Base-by-base conservation (phyloP, 2,329 filamentous ascomycete species). In the Aureobasidium sp. region DNA sequence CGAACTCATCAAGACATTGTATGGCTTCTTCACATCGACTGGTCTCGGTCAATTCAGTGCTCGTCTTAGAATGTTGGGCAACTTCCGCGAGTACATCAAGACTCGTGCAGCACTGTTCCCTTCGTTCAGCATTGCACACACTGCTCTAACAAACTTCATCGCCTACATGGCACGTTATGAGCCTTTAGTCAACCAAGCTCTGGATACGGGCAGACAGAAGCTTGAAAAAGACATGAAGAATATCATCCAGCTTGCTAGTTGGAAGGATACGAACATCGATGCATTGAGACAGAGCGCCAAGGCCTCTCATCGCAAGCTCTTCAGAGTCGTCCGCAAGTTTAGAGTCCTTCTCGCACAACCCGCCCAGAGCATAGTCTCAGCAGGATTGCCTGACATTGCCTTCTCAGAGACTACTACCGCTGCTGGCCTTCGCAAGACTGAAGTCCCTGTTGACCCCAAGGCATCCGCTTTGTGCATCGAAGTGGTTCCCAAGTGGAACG, bases 251-350 rank as follows among this genome's bases (percentile, higher is more conserved):
- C 79, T 99, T 68, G 91, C 92, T 8, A 97, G 91, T 73, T 99
- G 95, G 95, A 97, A 96, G 73, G 94, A 99, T 68, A 96, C 90
- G 24, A 99, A 97, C 69, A 95, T 99, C 64, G 87, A 88, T 52
- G 90, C 91, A 0, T 78, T 99, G 17, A 85, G 87, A 66, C 91
- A 97, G 70, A 97, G 93, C 73, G 91, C 94, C 1, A 87, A 88
- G 68, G 88, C 87, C 64, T 97, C 92, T 22, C 94, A 99, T 71
- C 85, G 88, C 69, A 97, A 96, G 74, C 82, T 99, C 1, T 96
- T 96, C 77, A 90, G 90, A 68, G 80, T 96, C 39, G 89, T 99
- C 48, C 84, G 90, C 61, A 97, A 97, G 75, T 99, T 96, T 75
- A 85, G 94, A 45, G 81, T 81, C 19, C 75, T 95, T 12, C 81